Evolutionary conservation across 495 filamentous ascomycete species (phyloP), one percentile per base, ranked within the genome.

Genomic region (Penicillium chermesinum): DNA sequence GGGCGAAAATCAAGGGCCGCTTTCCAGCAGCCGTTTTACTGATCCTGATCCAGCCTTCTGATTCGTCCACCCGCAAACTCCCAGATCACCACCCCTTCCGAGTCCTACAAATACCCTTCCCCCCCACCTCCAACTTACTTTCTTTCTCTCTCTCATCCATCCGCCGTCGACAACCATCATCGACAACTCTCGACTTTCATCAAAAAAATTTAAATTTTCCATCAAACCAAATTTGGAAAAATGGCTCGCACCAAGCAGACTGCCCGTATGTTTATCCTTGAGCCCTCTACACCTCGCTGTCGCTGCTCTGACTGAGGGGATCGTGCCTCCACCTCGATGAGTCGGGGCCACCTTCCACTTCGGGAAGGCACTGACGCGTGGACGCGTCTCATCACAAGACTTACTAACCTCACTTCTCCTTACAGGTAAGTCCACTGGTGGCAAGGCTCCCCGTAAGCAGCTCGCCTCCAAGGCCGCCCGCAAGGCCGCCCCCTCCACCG

Each of bases 241-340:
- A 98, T 99, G 93, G 93, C 93, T 66, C 88, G 93, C 73, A 99
- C 93, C 63, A 99, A 98, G 88, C 93, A 98, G 79, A 98, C 93
- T 74, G 93, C 93, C 71, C 93, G 93, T 85, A 88, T 84, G 83
- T 83, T 52, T 8, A 20, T 36, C 47, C 46, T 51, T 32, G 44
- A 35, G 7, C 13, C 35, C 10, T 14, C 34, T 42, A 37, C 13
- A 48, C 38, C 44, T 53, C 50, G 46, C 52, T 41, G 60, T 46
- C 30, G 32, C 8, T 15, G 2, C 18, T n/a, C 10, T 15, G 30
- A 8, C 17, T 17, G 8, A 17, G 15, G 9, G 22, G 27, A 21
- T 15, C 5, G 8, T 10, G 40, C 12, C 9, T 9, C 25, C 22
- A 16, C 6, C 14, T 41, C 37, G 2, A 6, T 42, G 40, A 14